Base-by-base conservation (phyloP, 768 basidiomycete species). In the Leccinum fibrillosum region DNA sequence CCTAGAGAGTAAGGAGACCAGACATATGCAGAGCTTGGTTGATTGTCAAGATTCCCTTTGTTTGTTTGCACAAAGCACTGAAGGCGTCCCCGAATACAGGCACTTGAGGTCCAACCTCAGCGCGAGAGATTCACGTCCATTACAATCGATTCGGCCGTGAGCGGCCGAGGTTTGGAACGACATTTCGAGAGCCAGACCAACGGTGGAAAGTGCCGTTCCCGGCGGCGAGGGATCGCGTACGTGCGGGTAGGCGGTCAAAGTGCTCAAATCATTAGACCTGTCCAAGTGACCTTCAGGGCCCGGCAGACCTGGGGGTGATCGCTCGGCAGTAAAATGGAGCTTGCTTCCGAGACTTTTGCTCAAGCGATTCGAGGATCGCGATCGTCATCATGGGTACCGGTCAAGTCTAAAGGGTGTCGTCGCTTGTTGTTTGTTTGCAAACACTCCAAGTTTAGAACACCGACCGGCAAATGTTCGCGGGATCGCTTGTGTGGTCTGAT, bases 381-480 rank as follows among this genome's bases (percentile, higher is more conserved):
- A 66, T 67, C 64, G 55, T 49, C 60, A 25, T 68, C n/a, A 44
- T 44, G 42, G 58, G 62, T 32, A 32, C 32, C 32, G 32, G 32
- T 54, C 63, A 52, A 59, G 67, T 59, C 39, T 67, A 65, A 63
- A 35, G 58, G 58, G 35, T 54, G 53, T 69, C 69, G 55, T 71
- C 69, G 69, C 68, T 72, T 70, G 65, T 52, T 55, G 47, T 35
- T 23, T n/a, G 26, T 28, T 28, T 42, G 39, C 39, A 42, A 42
- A 34, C 55, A 42, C 60, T 59, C 53, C 51, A 55, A 49, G 50
- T 55, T 60, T 57, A 39, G 57, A 63, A 64, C 50, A 48, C 66
- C 66, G 69, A 56, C 60, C 65, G 69, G 65, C 56, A 66, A 69
- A 69, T 54, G 62, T 63, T 70, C 69, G 69, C 69, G 69, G 69